A percentile compares a stretch with the other conserved stretches of the same genome.
Evolutionary conservation across 441 rosid species (phyloP).

Genomic region (Populus tomentosa): DNA sequence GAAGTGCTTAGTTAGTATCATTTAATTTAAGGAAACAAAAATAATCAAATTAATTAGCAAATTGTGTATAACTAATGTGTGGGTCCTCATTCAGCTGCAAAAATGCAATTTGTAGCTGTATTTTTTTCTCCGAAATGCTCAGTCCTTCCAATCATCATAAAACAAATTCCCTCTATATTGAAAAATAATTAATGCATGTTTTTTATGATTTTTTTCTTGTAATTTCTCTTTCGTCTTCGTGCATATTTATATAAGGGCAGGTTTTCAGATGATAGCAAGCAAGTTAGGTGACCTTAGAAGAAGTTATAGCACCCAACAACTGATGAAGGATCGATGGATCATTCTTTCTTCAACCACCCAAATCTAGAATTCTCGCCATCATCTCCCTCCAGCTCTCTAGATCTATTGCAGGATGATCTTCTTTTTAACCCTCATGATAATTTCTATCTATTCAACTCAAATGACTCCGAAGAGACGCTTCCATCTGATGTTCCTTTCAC

Average conservation of each 20-base stretch:
- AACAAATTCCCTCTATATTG: not conserved
- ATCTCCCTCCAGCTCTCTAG: not conserved
- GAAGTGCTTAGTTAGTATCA: not conserved
- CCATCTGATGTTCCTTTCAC: not conserved
- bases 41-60: not conserved
- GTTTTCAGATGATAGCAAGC: not conserved
- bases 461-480: not conserved
- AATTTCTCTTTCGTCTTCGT: not conserved
- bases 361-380: not conserved
- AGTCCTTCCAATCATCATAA: not conserved
- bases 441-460: not conserved
- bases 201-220: not conserved
- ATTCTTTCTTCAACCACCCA: not conserved
- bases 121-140: not conserved
- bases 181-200: not conserved
- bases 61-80: not conserved
- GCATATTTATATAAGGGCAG: not conserved
- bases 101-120: not conserved
- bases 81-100: not conserved
- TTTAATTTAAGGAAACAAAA: not conserved
- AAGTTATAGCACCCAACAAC: not conserved
- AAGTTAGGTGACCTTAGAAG: not conserved
- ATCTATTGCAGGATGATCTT: not conserved
- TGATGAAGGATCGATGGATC: not conserved
- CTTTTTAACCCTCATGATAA: not conserved